Conservation (phyloP, 495 filamentous ascomycete genomes). For the Terfezia boudieri region DNA sequence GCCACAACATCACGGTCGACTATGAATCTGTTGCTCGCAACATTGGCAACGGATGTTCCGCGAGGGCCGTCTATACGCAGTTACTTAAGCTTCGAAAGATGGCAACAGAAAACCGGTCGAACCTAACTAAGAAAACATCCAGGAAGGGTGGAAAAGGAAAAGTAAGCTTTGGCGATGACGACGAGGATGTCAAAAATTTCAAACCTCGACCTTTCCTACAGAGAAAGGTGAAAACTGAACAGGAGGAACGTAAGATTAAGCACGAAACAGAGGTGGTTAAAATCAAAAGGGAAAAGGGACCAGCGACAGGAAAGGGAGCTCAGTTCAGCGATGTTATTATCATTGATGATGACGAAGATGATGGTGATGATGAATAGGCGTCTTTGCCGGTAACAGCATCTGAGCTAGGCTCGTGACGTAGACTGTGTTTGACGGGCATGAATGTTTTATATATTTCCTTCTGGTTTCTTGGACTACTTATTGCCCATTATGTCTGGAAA, state of each 20-base stretch:
- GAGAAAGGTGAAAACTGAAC: no score
- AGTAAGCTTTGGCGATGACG: neutral
- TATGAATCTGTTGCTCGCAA: slow-evolving; percentile 13
- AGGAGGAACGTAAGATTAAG: no score
- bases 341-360: slow-evolving; percentile 7
- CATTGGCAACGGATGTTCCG: slow-evolving; percentile 12
- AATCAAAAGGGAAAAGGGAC: no score
- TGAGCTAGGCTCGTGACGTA: no score
- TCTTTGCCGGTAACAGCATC: neutral
- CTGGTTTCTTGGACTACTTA: no score
- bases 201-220: no score
- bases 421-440: no score
- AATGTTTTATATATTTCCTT: no score
- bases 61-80: slow-evolving; percentile 17
- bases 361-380: neutral
- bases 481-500: no score
- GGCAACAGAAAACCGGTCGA: slow-evolving; percentile 3
- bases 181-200: no score
- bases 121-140: neutral
- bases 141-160: slow-evolving; percentile 1
- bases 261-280: no score
- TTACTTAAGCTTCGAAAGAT: slow-evolving; percentile 18
- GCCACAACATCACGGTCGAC: slow-evolving; percentile 13
- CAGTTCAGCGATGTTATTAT: slow-evolving; percentile 1
- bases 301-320: no score